phyloP scores from a whole-genome alignment of 225 moss, liverwort and hornwort genomes.

The Ulota crispa region DNA sequence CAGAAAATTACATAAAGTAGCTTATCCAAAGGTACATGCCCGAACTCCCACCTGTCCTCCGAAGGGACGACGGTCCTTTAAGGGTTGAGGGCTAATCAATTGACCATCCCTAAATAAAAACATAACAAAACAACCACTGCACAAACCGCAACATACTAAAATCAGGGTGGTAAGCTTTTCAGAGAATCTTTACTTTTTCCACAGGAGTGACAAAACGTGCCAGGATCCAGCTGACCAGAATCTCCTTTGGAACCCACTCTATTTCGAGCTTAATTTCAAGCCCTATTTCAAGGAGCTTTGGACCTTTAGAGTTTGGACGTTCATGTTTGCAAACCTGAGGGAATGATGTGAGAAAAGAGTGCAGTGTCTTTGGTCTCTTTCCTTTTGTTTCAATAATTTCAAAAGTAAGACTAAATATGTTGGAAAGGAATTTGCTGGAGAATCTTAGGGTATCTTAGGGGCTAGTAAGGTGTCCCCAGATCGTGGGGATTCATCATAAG shows the following conservation, averaged over 20 bases:
- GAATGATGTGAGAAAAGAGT: neutral
- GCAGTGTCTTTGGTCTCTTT: too few species aligned
- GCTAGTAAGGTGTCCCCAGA: neutral
- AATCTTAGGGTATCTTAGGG: too few species aligned
- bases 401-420: too few species aligned
- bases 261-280: constrained; percentile 10
- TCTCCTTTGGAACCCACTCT: neutral
- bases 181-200: neutral
- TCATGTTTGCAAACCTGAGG: neutral
- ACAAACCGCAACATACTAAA: neutral
- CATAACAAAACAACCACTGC: neutral
- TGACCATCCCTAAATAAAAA: neutral
- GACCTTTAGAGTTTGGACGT: neutral
- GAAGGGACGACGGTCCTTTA: too few species aligned
- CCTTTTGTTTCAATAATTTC: too few species aligned
- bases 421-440: too few species aligned
- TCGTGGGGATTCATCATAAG: constrained; percentile 26
- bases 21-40: too few species aligned
- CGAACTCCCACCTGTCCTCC: too few species aligned
- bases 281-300: neutral
- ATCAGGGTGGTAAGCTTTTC: neutral
- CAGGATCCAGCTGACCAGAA: neutral
- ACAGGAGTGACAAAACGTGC: neutral
- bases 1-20: too few species aligned
- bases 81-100: too few species aligned